Evolutionary conservation across 129 eudicot species (phyloP), one percentile per base, ranked within the genome.

Genomic region (Flaveria trinervia): DNA sequence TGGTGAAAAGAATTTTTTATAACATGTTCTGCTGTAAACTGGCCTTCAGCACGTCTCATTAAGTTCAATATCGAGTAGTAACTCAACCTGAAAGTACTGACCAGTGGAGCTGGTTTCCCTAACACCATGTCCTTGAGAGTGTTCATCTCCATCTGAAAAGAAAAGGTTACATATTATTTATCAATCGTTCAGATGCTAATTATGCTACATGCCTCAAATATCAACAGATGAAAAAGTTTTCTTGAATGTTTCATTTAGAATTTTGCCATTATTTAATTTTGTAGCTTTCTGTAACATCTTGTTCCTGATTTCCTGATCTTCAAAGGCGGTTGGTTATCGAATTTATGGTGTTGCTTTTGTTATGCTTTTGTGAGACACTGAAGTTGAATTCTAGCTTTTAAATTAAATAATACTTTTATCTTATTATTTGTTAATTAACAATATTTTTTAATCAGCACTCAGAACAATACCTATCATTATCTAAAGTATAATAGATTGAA

Each of bases 21-120:
- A 71, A 92, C 99, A 91, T 95, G 99, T 68, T 92, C 99, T 60
- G 99, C 99, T 52, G 99, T 91, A 73, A 95, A 95, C 71, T 95
- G 99, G 14, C 99, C 99, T 78, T 89, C 96, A 15, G 99, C 94
- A 55, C 97, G 99, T 82, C 99, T 92, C 99, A 95, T 89, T 62
- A 95, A 83, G 81, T 95, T 95, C 83, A 95, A 82, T 33, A 95
- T 95, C 64, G 99, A 89, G 88, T 92, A 95, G 86, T 95, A 95
- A 83, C 99, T 95, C 70, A 95, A 82, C 85, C 99, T 85, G 79
- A 95, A 95, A 26, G 99, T 91, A 82, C 99, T 95, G 86, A 95
- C 91, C 73, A 95, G 74, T 25, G 99, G 99, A 48, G 97, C 99
- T 36, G 99, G 99, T 82, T 79, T 95, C 57, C 99, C 99, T 83